A percentile compares a stretch with the other conserved stretches of the same genome.
phyloP scores from a whole-genome alignment of 345 rosid genomes.

The Geranium rotundifolium region DNA sequence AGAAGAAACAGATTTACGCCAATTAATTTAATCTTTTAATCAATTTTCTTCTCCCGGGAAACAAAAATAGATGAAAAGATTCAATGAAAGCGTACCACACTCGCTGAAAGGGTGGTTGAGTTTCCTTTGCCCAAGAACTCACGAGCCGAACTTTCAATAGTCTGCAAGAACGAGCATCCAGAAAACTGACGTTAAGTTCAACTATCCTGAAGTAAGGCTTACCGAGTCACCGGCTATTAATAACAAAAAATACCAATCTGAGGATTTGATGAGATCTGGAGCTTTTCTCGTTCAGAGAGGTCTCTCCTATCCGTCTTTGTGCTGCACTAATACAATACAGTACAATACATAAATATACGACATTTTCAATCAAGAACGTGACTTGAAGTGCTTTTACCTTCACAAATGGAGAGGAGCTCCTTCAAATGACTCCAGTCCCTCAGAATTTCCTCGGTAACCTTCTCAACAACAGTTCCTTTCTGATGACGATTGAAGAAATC shows the following conservation, averaged over 20 bases:
- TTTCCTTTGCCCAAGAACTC: slow-evolving; percentile 89
- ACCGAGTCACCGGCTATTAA: background rate
- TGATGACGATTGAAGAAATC: slow-evolving; percentile 22
- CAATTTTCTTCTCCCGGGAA: too few relatives aligned
- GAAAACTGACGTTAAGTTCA: background rate
- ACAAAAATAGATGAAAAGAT: too few relatives aligned
- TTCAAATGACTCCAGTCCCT: slow-evolving; percentile 81
- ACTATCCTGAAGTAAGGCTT: background rate
- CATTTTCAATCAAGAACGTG: too few relatives aligned
- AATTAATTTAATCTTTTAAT: too few relatives aligned
- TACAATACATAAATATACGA: background rate
- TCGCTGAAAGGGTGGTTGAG: slow-evolving; percentile 79
- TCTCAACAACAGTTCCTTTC: slow-evolving; percentile 89
- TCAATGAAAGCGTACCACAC: slow-evolving; percentile 47
- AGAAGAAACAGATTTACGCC: background rate
- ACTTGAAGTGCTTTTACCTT: slow-evolving; percentile 36
- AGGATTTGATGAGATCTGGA: slow-evolving; percentile 99
- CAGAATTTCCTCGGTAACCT: slow-evolving; percentile 62
- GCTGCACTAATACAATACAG: slow-evolving; percentile 28
- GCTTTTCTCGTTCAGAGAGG: slow-evolving; percentile 83
- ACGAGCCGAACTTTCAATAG: slow-evolving; percentile 88
- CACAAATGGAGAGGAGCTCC: slow-evolving; percentile 80
- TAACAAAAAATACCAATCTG: slow-evolving; percentile 42
- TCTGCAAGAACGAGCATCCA: slow-evolving; percentile 24
- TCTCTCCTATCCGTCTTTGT: slow-evolving; percentile 88